phyloP scores from a whole-genome alignment of 2,329 filamentous ascomycete genomes.

The Passalora sequoiae region DNA sequence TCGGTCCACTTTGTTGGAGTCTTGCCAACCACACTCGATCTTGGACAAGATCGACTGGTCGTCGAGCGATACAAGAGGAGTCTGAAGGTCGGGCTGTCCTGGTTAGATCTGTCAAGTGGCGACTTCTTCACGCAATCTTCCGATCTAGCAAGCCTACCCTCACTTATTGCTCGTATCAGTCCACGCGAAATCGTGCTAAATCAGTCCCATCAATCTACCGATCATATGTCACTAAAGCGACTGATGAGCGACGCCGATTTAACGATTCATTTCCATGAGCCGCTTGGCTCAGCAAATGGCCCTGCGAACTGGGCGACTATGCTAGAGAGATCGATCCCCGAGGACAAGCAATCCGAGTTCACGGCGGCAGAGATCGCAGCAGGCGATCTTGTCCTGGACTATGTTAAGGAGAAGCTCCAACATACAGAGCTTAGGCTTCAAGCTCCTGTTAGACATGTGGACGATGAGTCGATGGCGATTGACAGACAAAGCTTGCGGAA shows the following conservation, averaged over 20 bases:
- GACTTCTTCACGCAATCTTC: constrained; percentile 83
- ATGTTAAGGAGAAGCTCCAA: constrained; percentile 73
- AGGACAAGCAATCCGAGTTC: constrained; percentile 53
- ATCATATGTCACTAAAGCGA: constrained; percentile 22
- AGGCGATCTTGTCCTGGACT: constrained; percentile 75
- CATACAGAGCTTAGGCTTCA: constrained; percentile 76
- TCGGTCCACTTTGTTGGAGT: constrained; percentile 59
- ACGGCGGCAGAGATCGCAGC: constrained; percentile 66
- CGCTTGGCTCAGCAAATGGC: constrained; percentile 38
- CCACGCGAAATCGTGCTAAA: constrained; percentile 82
- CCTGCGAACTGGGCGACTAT: constrained; percentile 67
- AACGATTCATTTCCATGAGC: constrained; percentile 66
- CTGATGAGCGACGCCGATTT: constrained; percentile 47
- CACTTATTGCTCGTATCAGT: constrained; percentile 73
- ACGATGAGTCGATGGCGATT: constrained; percentile 76
- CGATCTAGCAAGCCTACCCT: constrained; percentile 65
- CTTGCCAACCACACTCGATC: constrained; percentile 6
- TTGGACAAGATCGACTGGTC: constrained; percentile 22
- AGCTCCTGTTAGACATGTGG: constrained; percentile 68
- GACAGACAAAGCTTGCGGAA: constrained; percentile 88
- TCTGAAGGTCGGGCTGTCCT: constrained; percentile 68
- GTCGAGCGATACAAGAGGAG: constrained; percentile 34
- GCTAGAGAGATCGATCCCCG: constrained; percentile 66
- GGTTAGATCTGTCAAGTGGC: constrained; percentile 92
- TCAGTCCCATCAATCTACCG: constrained; percentile 46